A percentile compares a stretch with the other conserved stretches of the same genome.
Conservation (phyloP, 2,329 filamentous ascomycete genomes). For the Alternaria rosae region DNA sequence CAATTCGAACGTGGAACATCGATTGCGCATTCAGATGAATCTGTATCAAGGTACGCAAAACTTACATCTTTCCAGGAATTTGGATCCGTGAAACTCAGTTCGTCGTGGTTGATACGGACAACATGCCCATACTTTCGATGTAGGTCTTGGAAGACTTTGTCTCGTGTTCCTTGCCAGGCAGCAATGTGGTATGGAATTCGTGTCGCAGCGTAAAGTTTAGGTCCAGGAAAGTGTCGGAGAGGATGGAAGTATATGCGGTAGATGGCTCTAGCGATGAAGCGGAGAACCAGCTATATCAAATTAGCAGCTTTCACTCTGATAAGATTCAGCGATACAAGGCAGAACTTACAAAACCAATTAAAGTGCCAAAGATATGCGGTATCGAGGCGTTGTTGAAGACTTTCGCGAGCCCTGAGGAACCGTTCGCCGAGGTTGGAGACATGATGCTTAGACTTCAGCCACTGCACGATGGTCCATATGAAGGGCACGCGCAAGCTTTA, state of each 20-base stretch:
- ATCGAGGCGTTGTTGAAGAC: conserved; percentile 4
- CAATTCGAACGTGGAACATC: background rate
- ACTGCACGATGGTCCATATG: background rate
- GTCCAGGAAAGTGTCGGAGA: conserved; percentile 53
- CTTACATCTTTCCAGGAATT: conserved; percentile 44
- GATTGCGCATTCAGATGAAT: background rate
- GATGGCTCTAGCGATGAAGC: conserved; percentile 32
- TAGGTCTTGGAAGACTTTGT: conserved; percentile 34
- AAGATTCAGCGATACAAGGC: background rate
- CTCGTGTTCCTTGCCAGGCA: conserved; percentile 29
- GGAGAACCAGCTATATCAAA: conserved; percentile 16
- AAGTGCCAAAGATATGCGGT: conserved; percentile 2
- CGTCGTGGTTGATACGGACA: conserved; percentile 51
- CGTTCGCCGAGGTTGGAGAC: conserved; percentile 6
- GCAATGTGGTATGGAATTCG: conserved; percentile 44
- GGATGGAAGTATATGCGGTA: conserved; percentile 51
- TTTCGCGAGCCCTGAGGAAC: background rate
- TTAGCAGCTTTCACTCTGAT: conserved; percentile 1
- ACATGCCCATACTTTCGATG: conserved; percentile 53
- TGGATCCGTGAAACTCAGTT: conserved; percentile 51
- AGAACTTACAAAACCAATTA: conserved; percentile 13
- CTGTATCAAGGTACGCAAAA: background rate
- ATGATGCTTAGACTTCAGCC: conserved; percentile 2
- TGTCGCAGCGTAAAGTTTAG: conserved; percentile 46
- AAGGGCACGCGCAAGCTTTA: conserved; percentile 3